Conservation (phyloP, 106 monocot species). For the Acanthochlamys bracteata region DNA sequence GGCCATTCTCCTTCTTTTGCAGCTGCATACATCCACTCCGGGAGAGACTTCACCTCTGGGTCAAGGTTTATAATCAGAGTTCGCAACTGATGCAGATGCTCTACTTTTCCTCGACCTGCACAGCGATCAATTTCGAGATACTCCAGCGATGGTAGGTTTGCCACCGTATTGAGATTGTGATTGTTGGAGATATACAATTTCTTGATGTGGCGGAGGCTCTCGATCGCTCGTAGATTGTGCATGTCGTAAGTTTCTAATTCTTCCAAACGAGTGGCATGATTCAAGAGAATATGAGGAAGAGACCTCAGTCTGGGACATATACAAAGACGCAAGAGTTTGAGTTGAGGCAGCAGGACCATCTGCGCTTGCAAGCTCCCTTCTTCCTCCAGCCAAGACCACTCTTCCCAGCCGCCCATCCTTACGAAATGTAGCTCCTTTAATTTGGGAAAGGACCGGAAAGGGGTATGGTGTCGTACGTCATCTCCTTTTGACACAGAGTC, state of each 20-base stretch:
- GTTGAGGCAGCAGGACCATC: background rate
- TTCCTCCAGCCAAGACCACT: constrained; percentile 3
- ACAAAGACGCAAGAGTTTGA: background rate
- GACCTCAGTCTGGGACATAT: background rate
- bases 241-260: background rate
- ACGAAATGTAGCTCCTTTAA: background rate
- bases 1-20: background rate
- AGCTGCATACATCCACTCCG: background rate
- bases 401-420: background rate
- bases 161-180: background rate
- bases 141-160: background rate
- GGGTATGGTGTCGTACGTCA: background rate
- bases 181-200: background rate
- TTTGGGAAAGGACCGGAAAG: constrained; percentile 5
- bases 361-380: background rate
- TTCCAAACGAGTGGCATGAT: background rate
- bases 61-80: background rate
- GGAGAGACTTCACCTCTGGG: background rate
- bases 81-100: background rate
- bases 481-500: too few species aligned
- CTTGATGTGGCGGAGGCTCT: background rate
- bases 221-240: background rate
- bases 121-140: background rate
- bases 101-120: background rate
- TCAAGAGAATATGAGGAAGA: constrained; percentile 7